Conservation (phyloP, 257 asterid genomes). For the Leonotis leonurus region DNA sequence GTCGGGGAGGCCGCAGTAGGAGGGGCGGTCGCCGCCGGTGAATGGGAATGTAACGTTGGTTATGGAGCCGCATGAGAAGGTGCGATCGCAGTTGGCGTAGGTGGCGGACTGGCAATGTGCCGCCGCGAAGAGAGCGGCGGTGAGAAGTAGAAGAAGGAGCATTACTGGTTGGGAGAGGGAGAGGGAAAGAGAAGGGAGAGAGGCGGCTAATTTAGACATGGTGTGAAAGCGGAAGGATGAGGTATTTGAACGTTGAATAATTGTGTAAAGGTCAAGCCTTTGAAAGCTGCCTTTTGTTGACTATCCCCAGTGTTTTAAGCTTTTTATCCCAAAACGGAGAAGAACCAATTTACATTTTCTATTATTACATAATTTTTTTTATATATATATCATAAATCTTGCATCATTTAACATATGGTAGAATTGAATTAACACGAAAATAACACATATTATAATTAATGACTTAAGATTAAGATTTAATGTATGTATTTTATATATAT, state of each 20-base stretch:
- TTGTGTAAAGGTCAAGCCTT: background rate
- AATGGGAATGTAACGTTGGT: slow-evolving; percentile 47
- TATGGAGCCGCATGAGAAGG: slow-evolving; percentile 52
- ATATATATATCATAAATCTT: too few species aligned
- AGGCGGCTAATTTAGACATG: slow-evolving; percentile 15
- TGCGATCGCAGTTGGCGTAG: slow-evolving; percentile 33
- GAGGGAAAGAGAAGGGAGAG: slow-evolving; percentile 3
- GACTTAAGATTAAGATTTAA: too few species aligned
- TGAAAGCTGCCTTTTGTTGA: slow-evolving; percentile 26
- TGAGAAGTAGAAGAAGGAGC: slow-evolving; percentile 15
- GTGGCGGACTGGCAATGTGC: slow-evolving; percentile 21
- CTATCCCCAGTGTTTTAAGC: background rate
- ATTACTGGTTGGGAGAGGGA: background rate
- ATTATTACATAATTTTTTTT: too few species aligned
- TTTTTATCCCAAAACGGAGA: background rate
- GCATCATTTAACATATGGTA: too few species aligned
- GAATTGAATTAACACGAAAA: too few species aligned
- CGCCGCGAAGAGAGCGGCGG: slow-evolving; percentile 24
- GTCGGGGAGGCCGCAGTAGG: slow-evolving; percentile 52
- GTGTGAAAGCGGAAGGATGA: slow-evolving; percentile 10
- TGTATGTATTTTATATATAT: too few species aligned
- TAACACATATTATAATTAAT: too few species aligned
- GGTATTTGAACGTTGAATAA: slow-evolving; percentile 22
- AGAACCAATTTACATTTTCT: too few species aligned
- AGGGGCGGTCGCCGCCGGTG: slow-evolving; percentile 55